Evolutionary conservation across 768 basidiomycete genomes (phyloP), one percentile per base, ranked within the genome.

Genomic region (Phaeolepiota aurea): DNA sequence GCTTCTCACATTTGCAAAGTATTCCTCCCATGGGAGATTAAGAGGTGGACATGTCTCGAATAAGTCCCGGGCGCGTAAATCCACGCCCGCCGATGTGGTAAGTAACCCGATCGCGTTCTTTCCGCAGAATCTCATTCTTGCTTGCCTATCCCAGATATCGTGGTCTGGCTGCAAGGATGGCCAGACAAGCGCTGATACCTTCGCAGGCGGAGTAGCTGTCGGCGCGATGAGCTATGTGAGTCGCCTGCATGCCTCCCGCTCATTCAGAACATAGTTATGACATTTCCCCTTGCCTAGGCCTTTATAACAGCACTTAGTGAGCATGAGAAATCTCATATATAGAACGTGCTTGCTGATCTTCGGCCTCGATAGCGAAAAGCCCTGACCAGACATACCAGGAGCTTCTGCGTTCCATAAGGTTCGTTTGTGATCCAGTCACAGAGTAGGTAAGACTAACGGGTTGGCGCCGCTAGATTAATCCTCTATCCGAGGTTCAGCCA

Each of bases 171-270:
- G 84, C 51, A 67, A 74, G 39, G 86, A 87, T 54, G 69, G 69
- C 22, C 75, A 85, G 56, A 85, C 74, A 0, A 87, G 83, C 52
- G 79, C 81, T 0, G 85, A 87, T 52, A 82, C 82, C 1, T 73
- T 74, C 38, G 64, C 72, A 19, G 68, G 66, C 16, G 81, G 80
- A 15, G 63, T 74, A 3, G 79, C 84, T 0, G 78, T 82, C 4
- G 86, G 86, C 2, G 86, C 85, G 2, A 87, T 87, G 80, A 85
- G 82, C 56, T 70, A 82, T 59, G 84, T 85, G 53, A 37, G 82
- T 62, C 20, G 15, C 12, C 20, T 19, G 14, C 13, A 38, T 19
- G 4, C n/a, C 32, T 43, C 15, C 25, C n/a, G 13, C 23, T 12
- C 13, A 21, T 10, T 34, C 40, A 15, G 3, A 12, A 9, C 35